Evolutionary conservation across 352 stramenopile species (phyloP).

Genomic region (Globisporangium takayamanum): DNA sequence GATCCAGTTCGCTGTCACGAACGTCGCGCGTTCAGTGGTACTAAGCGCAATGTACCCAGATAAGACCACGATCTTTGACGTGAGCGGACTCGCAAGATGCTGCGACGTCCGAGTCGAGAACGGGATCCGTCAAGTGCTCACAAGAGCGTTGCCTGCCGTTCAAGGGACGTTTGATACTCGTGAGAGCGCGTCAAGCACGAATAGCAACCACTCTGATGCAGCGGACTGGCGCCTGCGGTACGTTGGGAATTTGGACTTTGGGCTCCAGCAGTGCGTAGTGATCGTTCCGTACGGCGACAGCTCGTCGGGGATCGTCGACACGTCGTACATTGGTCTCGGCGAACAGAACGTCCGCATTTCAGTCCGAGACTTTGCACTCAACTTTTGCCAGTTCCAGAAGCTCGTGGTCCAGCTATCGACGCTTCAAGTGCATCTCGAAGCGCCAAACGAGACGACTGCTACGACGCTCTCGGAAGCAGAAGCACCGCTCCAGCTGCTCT

Average conservation of each 20-base stretch:
- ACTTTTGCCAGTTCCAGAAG: constrained; percentile 48
- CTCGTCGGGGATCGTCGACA: constrained; percentile 5
- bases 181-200: constrained; percentile 1
- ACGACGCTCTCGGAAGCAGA: neutral
- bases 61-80: constrained; percentile 27
- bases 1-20: constrained; percentile 41
- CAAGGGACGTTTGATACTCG: constrained; percentile 35
- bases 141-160: constrained; percentile 19
- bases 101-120: constrained; percentile 14
- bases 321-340: constrained; percentile 11
- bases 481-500: constrained; percentile 16
- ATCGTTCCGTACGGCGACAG: constrained; percentile 28
- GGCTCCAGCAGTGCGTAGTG: constrained; percentile 28
- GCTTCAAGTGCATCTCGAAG: constrained; percentile 16
- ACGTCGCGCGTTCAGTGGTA: constrained; percentile 16
- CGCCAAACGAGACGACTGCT: neutral
- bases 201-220: neutral
- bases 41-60: neutral
- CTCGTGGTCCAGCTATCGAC: constrained; percentile 29
- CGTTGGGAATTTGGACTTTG: constrained; percentile 41
- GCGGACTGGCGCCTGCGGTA: constrained; percentile 36
- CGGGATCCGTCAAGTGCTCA: neutral
- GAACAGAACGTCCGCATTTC: constrained; percentile 23
- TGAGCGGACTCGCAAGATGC: constrained; percentile 19
- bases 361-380: constrained; percentile 35